Percentiles rank a stretch among this genome's conserved stretches.
These are phyloP conservation scores for Candida xyloterini DNA, from an alignment of 805 yeast genomes.

Conservation along the genomic window DNA sequence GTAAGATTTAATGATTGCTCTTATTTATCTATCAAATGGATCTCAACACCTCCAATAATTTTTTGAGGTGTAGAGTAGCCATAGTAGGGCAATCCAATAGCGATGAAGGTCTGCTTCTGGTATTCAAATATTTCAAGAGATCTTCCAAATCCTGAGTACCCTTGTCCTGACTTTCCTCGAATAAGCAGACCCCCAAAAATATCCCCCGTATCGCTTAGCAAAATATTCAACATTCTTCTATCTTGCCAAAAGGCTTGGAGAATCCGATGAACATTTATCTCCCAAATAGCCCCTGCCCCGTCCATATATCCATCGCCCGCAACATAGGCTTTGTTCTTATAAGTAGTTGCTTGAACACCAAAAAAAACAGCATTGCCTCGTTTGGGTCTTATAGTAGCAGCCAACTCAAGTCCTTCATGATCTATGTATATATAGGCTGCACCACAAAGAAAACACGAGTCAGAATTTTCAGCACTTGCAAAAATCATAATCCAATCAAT, in stretches of 20 bases:
- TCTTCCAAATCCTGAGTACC: conserved; percentile 45
- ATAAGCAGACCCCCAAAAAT: conserved; percentile 19
- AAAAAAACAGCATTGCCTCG: conserved; percentile 17
- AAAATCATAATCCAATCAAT: conserved; percentile 31
- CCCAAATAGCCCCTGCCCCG: conserved; percentile 49
- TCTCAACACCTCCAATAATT: conserved; percentile 34
- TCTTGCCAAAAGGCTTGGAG: conserved; percentile 1
- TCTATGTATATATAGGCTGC: conserved; percentile 31
- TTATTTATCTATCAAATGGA: conserved; percentile 16
- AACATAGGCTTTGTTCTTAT: conserved; percentile 29
- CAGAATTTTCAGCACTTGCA: conserved; percentile 29
- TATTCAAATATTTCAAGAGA: conserved; percentile 31
- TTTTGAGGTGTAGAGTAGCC: conserved; percentile 8
- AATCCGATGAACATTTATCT: conserved; percentile 25
- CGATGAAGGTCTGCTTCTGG: conserved; percentile 20
- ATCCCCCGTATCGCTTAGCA: conserved; percentile 11
- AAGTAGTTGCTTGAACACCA: conserved; percentile 16
- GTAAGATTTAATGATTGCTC: conserved; percentile 6
- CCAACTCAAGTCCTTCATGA: conserved; percentile 3
- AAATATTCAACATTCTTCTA: background rate
- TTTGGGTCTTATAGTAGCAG: conserved; percentile 18
- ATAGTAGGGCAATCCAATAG: conserved; percentile 37
- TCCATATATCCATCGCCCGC: conserved; percentile 32
- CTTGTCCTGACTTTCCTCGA: conserved; percentile 27
- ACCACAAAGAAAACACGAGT: conserved; percentile 39